These are phyloP conservation scores for Passiflora organensis DNA, from an alignment of 345 rosid genomes.

Conservation along the genomic window DNA sequence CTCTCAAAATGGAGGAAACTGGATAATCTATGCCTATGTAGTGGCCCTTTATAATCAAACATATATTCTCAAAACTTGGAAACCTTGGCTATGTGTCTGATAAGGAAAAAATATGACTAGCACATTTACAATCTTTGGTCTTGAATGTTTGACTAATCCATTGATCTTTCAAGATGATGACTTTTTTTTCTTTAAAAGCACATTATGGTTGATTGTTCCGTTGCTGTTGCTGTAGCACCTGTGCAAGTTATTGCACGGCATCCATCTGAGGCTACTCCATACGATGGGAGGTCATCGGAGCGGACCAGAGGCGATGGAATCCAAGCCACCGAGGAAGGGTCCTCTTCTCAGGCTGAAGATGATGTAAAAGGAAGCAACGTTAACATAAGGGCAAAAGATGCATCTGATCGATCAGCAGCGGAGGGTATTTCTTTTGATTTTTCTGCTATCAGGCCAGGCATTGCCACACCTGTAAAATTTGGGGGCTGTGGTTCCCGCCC, in stretches of 20 bases:
- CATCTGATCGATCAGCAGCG: slow-evolving; percentile 38
- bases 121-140: not conserved
- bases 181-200: too few species aligned
- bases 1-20: not conserved
- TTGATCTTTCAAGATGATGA: too few species aligned
- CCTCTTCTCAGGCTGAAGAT: slow-evolving; percentile 52
- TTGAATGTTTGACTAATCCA: too few species aligned
- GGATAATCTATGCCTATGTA: too few species aligned
- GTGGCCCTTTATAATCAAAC: too few species aligned
- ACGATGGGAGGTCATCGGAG: slow-evolving; percentile 36
- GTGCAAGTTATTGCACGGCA: slow-evolving; percentile 32
- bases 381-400: slow-evolving; percentile 33
- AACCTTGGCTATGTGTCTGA: too few species aligned
- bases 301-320: slow-evolving; percentile 61
- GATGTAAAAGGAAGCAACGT: slow-evolving; percentile 37
- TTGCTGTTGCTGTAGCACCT: slow-evolving; percentile 29
- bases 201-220: too few species aligned
- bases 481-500: slow-evolving; percentile 89
- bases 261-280: slow-evolving; percentile 35
- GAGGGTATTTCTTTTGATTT: slow-evolving; percentile 57
- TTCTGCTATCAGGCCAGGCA: slow-evolving; percentile 82
- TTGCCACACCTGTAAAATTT: slow-evolving; percentile 72
- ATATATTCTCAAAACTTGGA: too few species aligned
- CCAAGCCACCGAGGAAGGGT: slow-evolving; percentile 64
- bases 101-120: too few species aligned